Base-by-base conservation (phyloP, 139 green algal genomes). In the Chlorella ohadii region DNA sequence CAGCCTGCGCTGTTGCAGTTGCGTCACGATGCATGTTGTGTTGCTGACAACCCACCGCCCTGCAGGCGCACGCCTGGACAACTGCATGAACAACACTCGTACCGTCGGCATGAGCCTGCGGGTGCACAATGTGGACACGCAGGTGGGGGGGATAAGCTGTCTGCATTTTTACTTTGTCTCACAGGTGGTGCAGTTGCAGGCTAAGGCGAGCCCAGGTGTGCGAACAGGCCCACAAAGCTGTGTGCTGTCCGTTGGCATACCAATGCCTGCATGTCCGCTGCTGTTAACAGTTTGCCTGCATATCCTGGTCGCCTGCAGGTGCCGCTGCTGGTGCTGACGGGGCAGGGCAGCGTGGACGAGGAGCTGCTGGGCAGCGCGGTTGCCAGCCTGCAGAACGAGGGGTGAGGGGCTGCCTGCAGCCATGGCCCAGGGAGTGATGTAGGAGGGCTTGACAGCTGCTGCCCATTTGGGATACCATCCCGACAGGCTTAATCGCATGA, bases 1-100 rank as follows among this genome's bases (percentile, higher is more conserved):
- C n/a, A n/a, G n/a, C n/a, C n/a, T n/a, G n/a, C 36, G 63, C 63
- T 67, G 61, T 23, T 33, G 23, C 61, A 34, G 20, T 33, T 31
- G 9, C n/a, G n/a, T n/a, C n/a, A n/a, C n/a, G n/a, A n/a, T n/a
- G n/a, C 16, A 67, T 31, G 61, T 1, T 2, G n/a, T 31, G 25
- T 31, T 2, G 61, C 28, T 31, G 23, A 16, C 28, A n/a, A 20
- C 28, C 5, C 11, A 15, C 28, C 7, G 19, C 28, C 0, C 38
- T 36, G 39, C 70, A 77, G 70, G 70, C 41, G 3, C 2, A 4
- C 39, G 38, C 11, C 70, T 44, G 27, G 70, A 77, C 70, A 77
- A 77, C 70, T 77, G 70, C 70, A 23, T 59, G 59, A 82, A 82
- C 59, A 82, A 82, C 27, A 82, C 76, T 3, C 38, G 23, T 12